Base-by-base conservation (phyloP, 2,329 filamentous ascomycete species). In the Xylaria sp. region DNA sequence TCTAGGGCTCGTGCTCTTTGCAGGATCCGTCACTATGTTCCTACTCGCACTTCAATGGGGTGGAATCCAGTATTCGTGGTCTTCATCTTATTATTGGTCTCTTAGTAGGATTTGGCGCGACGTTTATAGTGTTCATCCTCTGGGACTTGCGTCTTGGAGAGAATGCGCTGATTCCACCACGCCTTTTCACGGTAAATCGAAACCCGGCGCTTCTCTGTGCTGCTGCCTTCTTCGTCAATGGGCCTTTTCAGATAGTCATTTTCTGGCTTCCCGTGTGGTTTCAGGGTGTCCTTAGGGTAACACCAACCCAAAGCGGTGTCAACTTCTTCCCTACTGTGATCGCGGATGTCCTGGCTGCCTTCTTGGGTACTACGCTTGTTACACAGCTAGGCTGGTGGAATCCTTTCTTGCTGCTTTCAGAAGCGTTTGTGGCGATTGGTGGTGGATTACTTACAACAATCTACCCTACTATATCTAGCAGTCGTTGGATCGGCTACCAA, bases 241-340 rank as follows among this genome's bases (percentile, higher is more conserved):
- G 71, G 1, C 70, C 71, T 0, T 72, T 73, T 25, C 67, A 71
- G 23, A 10, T 63, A 15, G 43, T 75, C 56, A 68, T 74, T 1
- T 72, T 70, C 55, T 75, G 69, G 67, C 68, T 75, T 0, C 73
- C 73, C 1, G 63, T 75, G 2, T 74, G 71, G 71, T 75, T 75
- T 31, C 72, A 75, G 39, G 66, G 28, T 0, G 68, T 73, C 1
- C 55, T 72, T 0, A 62, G 65, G 3, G 36, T 36, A 0, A 49
- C 66, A 0, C 68, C 72, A 1, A 66, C 52, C 0, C 41, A 54
- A 10, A 73, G 69, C 39, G 72, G 73, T 6, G 51, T 67, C 0
- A 28, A 71, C 8, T 73, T 57, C 39, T 51, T 75, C 6, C 72
- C 73, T 2, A 73, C 70, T 2, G 69, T 74, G 0, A 69, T 74